These are phyloP conservation scores for Cudoniella acicularis DNA, from an alignment of 495 filamentous ascomycete genomes.

Conservation along the genomic window DNA sequence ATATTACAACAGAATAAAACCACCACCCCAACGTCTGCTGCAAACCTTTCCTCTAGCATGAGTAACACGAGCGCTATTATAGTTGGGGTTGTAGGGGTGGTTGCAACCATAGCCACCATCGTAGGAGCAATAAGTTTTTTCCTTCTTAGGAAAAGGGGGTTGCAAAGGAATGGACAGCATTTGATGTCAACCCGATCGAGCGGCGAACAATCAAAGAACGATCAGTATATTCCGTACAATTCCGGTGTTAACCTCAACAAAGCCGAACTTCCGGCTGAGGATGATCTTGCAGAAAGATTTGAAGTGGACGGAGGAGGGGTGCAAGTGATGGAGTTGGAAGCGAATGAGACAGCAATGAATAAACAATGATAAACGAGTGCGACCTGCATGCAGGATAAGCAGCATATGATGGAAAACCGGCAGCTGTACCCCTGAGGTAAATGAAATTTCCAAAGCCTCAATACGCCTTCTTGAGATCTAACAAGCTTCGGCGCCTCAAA, in stretches of 20 bases:
- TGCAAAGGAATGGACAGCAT: not conserved
- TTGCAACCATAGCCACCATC: too few relatives aligned
- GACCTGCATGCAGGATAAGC: not conserved
- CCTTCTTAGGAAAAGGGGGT: not conserved
- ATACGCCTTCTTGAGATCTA: not conserved
- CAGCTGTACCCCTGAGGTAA: not conserved
- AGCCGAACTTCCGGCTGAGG: not conserved
- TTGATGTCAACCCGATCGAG: not conserved
- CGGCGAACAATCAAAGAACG: not conserved
- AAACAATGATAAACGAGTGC: not conserved
- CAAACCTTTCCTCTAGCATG: not conserved
- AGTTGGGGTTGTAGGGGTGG: not conserved
- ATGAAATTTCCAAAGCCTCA: not conserved
- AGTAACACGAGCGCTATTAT: not conserved
- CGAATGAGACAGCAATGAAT: not conserved
- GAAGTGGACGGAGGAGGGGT: not conserved
- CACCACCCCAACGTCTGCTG: not conserved
- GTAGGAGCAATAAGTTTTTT: not conserved
- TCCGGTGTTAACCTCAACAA: not conserved
- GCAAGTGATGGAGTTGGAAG: not conserved
- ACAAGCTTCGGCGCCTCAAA: not conserved
- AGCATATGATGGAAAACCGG: not conserved
- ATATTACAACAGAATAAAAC: not conserved
- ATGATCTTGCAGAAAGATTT: not conserved
- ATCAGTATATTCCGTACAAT: not conserved